A percentile compares a stretch with the other conserved stretches of the same genome.
Evolutionary conservation across 2,329 filamentous ascomycete species (phyloP).

Genomic region (Diaporthe nobilis): DNA sequence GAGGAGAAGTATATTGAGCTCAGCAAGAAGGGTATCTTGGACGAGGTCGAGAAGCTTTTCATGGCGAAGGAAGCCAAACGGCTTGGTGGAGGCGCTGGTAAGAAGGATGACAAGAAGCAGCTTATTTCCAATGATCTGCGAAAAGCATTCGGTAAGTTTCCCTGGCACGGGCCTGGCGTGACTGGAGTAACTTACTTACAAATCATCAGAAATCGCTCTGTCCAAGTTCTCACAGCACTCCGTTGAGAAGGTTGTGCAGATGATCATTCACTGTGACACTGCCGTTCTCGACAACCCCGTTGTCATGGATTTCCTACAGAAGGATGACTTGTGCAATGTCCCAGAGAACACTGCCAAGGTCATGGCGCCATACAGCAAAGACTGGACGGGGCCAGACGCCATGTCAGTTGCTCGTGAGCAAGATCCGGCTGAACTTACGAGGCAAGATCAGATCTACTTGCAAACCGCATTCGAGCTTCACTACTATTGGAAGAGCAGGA

Average conservation of each 20-base stretch:
- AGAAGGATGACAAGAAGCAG: conserved; percentile 97
- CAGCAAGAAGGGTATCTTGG: conserved; percentile 93
- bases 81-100: conserved; percentile 78
- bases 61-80: conserved; percentile 97
- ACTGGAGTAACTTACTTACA: conserved; percentile 49
- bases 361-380: conserved; percentile 95
- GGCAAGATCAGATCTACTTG: conserved; percentile 96
- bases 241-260: conserved; percentile 87
- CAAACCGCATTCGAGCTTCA: conserved; percentile 94
- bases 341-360: conserved; percentile 91
- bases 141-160: conserved; percentile 81
- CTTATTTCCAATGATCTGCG: conserved; percentile 92
- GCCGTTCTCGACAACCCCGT: conserved; percentile 90
- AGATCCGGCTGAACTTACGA: conserved; percentile 88
- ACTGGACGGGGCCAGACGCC: conserved; percentile 93
- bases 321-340: conserved; percentile 92
- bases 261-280: conserved; percentile 95
- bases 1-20: conserved; percentile 97
- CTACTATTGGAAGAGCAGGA: conserved; percentile 98
- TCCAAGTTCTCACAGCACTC: conserved; percentile 91
- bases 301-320: conserved; percentile 96
- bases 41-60: conserved; percentile 98
- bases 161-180: neutral
- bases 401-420: conserved; percentile 83
- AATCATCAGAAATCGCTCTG: conserved; percentile 80